A percentile compares a stretch with the other conserved stretches of the same genome.
Evolutionary conservation across 768 basidiomycete species (phyloP).

Genomic region (Mycena chlorophos): DNA sequence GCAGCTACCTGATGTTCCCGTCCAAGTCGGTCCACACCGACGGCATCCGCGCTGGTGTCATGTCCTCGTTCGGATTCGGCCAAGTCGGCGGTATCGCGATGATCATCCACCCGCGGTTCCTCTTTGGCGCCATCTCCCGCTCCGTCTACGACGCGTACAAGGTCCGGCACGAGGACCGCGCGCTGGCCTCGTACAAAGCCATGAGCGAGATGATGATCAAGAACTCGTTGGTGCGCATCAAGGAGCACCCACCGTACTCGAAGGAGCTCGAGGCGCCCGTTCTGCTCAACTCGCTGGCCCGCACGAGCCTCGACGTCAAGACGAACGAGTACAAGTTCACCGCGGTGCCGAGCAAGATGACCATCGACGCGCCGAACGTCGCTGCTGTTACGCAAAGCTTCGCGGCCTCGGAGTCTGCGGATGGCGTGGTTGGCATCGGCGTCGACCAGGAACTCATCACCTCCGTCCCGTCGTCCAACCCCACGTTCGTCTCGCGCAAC

Average conservation of each 20-base stretch:
- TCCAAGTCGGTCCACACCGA: slow-evolving; percentile 96
- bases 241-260: slow-evolving; percentile 87
- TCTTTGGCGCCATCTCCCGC: slow-evolving; percentile 82
- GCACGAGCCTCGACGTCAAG: slow-evolving; percentile 80
- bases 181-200: slow-evolving; percentile 75
- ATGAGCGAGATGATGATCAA: slow-evolving; percentile 97
- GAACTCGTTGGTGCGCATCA: slow-evolving; percentile 91
- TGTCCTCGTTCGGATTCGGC: slow-evolving; percentile 98
- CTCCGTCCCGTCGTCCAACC: slow-evolving; percentile 85
- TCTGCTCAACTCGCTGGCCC: slow-evolving; percentile 88
- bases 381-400: slow-evolving; percentile 60
- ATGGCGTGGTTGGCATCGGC: slow-evolving; percentile 72
- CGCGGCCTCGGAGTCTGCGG: slow-evolving; percentile 32
- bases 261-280: slow-evolving; percentile 84
- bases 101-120: slow-evolving; percentile 86
- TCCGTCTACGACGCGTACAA: slow-evolving; percentile 79
- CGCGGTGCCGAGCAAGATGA: slow-evolving; percentile 51
- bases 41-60: slow-evolving; percentile 82
- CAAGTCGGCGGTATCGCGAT: slow-evolving; percentile 95
- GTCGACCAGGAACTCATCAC: slow-evolving; percentile 94
- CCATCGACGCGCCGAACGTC: slow-evolving; percentile 67
- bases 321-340: slow-evolving; percentile 84
- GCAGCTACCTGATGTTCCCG: slow-evolving; percentile 93
- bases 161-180: slow-evolving; percentile 63
- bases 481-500: slow-evolving; percentile 86